Evolutionary conservation across 345 rosid species (phyloP), one percentile per base, ranked within the genome.

Genomic region (Brassica cretica): DNA sequence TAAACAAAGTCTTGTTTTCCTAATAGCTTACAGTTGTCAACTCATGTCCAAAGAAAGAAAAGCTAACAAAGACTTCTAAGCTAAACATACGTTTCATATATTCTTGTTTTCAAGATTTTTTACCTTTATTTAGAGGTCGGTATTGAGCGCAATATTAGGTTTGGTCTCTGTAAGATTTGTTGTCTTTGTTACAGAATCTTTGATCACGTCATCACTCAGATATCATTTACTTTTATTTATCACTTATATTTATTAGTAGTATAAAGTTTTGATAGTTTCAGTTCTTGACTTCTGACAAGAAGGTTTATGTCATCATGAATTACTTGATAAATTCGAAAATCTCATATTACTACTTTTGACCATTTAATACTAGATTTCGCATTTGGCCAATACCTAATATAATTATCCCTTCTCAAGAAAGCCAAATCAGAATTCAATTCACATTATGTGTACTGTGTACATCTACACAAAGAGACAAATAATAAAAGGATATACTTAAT

Each of bases 191-290:
- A 79, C 56, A 82, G 89, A 88, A 93, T 89, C 91, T 87, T 84
- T 86, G 85, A 89, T 86, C 84, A 85, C 91, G 89, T 89, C 96
- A 91, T 80, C 81, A 73, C 81, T 39, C 78, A 80, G 86, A 83
- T 87, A 83, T 80, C 59, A 65, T 56, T 58, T 70, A 5, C 35
- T 68, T 59, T 62, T 25, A 9, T 56, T 41, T 68, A 8, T 9
- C 41, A 37, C 21, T 64, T 80, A 5, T 64, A 19, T 64, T 58
- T 70, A 29, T 18, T 74, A 60, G 9, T 61, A 25, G 51, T 65
- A n/a, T 39, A 61, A 67, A 68, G 66, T 70, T 70, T 58, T 71
- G 55, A 24, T 70, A 75, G 80, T 80, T 86, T 84, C 82, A 77
- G 84, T 84, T 86, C 83, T 78, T 85, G 85, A 82, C 80, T 78